A percentile compares a stretch with the other conserved stretches of the same genome.
These are phyloP conservation scores for Stenocarpella maydis DNA, from an alignment of 2,329 filamentous ascomycete genomes.

Conservation along the genomic window DNA sequence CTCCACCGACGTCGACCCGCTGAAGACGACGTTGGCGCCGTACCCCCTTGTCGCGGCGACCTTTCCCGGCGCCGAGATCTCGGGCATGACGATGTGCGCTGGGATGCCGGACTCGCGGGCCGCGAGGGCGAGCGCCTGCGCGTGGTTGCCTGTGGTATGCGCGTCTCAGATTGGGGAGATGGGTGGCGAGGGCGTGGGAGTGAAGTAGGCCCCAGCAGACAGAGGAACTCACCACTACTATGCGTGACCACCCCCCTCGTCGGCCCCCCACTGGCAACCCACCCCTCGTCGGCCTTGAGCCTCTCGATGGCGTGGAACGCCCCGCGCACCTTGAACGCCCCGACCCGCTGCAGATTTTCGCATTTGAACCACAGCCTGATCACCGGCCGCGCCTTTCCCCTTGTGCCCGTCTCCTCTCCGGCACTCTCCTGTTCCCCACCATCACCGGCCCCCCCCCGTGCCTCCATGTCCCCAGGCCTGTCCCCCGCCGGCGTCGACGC, in stretches of 20 bases:
- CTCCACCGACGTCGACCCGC: slow-evolving; percentile 80
- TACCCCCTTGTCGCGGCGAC: slow-evolving; percentile 83
- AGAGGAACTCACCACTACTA: slow-evolving; percentile 72
- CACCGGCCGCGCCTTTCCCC: slow-evolving; percentile 64
- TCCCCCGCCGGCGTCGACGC: slow-evolving; percentile 74
- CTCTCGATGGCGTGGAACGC: slow-evolving; percentile 86
- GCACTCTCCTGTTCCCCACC: too few relatives aligned
- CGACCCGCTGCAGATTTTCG: slow-evolving; percentile 89
- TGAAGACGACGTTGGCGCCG: slow-evolving; percentile 81
- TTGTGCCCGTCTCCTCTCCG: too few relatives aligned
- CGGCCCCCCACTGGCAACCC: slow-evolving; percentile 65
- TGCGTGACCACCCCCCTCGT: slow-evolving; percentile 85
- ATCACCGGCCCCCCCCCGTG: slow-evolving; percentile 52
- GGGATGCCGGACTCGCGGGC: slow-evolving; percentile 77
- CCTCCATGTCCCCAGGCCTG: slow-evolving; percentile 55
- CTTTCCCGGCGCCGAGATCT: slow-evolving; percentile 85
- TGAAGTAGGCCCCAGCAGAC: slow-evolving; percentile 16
- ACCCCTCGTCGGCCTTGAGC: slow-evolving; percentile 68
- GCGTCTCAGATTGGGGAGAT: neutral
- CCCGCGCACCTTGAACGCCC: slow-evolving; percentile 91
- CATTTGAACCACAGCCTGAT: slow-evolving; percentile 92
- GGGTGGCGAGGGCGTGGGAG: neutral
- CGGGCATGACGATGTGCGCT: slow-evolving; percentile 91
- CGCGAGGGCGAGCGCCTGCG: slow-evolving; percentile 89
- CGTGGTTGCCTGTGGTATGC: slow-evolving; percentile 78